Conservation (phyloP, 148 eudicot genomes). For the Dysphania ambrosioides region DNA sequence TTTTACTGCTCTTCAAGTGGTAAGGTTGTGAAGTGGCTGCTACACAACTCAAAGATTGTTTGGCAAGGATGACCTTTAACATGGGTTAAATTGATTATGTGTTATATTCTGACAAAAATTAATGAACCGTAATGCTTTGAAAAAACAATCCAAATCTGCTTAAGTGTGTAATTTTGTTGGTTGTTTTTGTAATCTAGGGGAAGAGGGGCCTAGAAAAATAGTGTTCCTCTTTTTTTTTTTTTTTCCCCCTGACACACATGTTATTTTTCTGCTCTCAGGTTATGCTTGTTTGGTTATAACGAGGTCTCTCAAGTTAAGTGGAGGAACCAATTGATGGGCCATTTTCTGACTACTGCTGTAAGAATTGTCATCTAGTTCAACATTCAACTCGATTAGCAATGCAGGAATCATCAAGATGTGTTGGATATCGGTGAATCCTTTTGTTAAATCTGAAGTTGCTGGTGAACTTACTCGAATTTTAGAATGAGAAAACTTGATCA, state of each 20-base stretch:
- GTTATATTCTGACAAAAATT: too few relatives aligned
- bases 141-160: too few relatives aligned
- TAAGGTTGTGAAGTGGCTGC: background rate
- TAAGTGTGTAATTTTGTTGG: background rate
- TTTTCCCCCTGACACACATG: background rate
- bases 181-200: too few relatives aligned
- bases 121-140: too few relatives aligned
- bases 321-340: background rate
- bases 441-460: background rate
- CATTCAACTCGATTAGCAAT: background rate
- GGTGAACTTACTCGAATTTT: background rate
- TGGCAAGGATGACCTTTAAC: too few relatives aligned
- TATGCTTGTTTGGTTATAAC: slow-evolving; percentile 9
- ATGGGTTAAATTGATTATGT: too few relatives aligned
- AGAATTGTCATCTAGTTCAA: slow-evolving; percentile 5
- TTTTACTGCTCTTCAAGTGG: background rate
- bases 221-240: too few relatives aligned
- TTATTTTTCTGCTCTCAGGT: slow-evolving; percentile 4
- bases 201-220: background rate
- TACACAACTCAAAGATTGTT: too few relatives aligned
- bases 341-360: background rate
- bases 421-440: background rate
- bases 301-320: background rate
- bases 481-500: background rate
- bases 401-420: background rate